Conservation (phyloP, 2,329 filamentous ascomycete species). For the Thelonectria rubi region DNA sequence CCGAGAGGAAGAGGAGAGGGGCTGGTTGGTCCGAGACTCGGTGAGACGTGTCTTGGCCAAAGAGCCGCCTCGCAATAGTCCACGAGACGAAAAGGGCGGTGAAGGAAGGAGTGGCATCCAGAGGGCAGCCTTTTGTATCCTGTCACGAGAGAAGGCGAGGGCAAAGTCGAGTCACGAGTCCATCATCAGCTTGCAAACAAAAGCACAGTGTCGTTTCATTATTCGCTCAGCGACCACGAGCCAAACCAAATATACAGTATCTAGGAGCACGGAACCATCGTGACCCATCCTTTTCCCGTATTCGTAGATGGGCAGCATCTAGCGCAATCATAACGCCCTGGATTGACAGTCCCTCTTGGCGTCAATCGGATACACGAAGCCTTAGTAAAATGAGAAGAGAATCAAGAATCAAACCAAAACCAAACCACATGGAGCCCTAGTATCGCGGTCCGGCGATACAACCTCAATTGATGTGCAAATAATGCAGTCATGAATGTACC, state of each 20-base stretch:
- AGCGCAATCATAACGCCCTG: neutral
- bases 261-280: neutral
- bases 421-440: conserved; percentile 4
- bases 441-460: conserved; percentile 8
- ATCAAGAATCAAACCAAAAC: neutral
- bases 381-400: conserved; percentile 3
- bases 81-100: too few species aligned
- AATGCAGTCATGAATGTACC: conserved; percentile 1
- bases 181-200: neutral
- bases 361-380: neutral
- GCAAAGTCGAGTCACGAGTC: too few species aligned
- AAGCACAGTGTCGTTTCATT: neutral
- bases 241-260: neutral
- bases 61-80: too few species aligned
- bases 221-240: neutral
- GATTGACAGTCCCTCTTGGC: neutral
- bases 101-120: too few species aligned
- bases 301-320: neutral
- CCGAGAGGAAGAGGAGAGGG: too few species aligned
- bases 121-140: too few species aligned
- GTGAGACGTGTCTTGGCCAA: too few species aligned
- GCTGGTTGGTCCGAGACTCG: too few species aligned
- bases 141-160: too few species aligned
- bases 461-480: conserved; percentile 19
- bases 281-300: neutral